Percentiles rank a stretch among this genome's conserved stretches.
Conservation (phyloP, 2,329 filamentous ascomycete species). For the Penicillium sumatraense region DNA sequence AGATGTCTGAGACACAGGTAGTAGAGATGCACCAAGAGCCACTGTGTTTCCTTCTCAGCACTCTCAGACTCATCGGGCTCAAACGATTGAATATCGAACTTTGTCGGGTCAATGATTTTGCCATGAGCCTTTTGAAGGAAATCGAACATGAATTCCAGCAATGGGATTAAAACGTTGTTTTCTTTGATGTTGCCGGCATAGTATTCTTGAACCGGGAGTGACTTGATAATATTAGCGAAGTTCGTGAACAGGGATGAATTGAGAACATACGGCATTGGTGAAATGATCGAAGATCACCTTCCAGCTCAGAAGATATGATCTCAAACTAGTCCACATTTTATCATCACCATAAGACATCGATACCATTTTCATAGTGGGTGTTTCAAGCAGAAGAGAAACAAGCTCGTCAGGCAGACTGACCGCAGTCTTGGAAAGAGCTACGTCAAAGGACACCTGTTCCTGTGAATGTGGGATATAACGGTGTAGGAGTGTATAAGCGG, state of each 20-base stretch:
- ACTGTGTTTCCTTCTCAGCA: slow-evolving; percentile 76
- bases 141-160: slow-evolving; percentile 82
- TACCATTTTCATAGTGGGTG: slow-evolving; percentile 72
- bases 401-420: slow-evolving; percentile 82
- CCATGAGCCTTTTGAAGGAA: slow-evolving; percentile 79
- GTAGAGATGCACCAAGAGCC: slow-evolving; percentile 83
- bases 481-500: slow-evolving; percentile 80
- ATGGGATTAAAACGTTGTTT: slow-evolving; percentile 67
- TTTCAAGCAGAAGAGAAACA: slow-evolving; percentile 78
- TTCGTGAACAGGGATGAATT: not conserved
- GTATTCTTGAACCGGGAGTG: slow-evolving; percentile 79
- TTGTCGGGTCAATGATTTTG: slow-evolving; percentile 71
- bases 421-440: slow-evolving; percentile 56
- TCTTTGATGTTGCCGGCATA: slow-evolving; percentile 81
- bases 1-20: slow-evolving; percentile 78
- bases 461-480: slow-evolving; percentile 77
- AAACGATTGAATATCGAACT: slow-evolving; percentile 71
- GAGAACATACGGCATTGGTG: slow-evolving; percentile 59
- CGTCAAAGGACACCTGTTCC: slow-evolving; percentile 80
- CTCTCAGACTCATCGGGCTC: slow-evolving; percentile 64
- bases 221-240: slow-evolving; percentile 49
- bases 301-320: slow-evolving; percentile 88
- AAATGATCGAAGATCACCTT: slow-evolving; percentile 88
- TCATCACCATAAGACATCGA: slow-evolving; percentile 67
- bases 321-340: slow-evolving; percentile 69